phyloP scores from a whole-genome alignment of 1,284 basidiomycete genomes.

The Cryptococcus wingfieldii region DNA sequence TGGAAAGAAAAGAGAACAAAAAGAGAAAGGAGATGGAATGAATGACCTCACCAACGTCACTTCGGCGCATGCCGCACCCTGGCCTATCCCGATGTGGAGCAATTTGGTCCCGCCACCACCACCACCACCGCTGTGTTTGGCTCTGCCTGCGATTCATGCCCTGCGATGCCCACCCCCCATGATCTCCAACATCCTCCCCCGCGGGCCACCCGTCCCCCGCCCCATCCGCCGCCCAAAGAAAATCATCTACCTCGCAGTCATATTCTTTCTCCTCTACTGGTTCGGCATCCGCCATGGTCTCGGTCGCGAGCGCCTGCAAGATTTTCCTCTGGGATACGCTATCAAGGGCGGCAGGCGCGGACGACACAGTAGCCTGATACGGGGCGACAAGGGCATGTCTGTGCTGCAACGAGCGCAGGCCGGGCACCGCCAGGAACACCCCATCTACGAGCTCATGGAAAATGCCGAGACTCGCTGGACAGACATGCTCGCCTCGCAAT shows the following conservation, averaged over 20 bases:
- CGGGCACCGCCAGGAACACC: constrained; percentile 28
- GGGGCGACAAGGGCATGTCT: constrained; percentile 21
- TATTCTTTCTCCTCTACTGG: constrained; percentile 46
- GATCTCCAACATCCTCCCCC: background rate
- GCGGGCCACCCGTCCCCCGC: constrained; percentile 22
- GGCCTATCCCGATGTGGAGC: too few species aligned
- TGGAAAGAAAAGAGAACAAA: background rate
- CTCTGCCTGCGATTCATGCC: too few species aligned
- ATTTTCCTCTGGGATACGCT: constrained; percentile 39
- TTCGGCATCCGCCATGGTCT: constrained; percentile 48
- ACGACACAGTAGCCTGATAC: constrained; percentile 16
- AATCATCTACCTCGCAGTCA: constrained; percentile 43
- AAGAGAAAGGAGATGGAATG: background rate
- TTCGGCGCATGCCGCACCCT: background rate
- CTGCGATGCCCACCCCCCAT: background rate
- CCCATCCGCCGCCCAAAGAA: constrained; percentile 41
- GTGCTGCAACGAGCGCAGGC: constrained; percentile 6
- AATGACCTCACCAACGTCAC: background rate
- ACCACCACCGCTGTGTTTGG: too few species aligned
- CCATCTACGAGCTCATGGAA: constrained; percentile 49
- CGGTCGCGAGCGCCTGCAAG: constrained; percentile 33
- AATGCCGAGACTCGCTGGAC: constrained; percentile 40
- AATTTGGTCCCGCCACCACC: too few species aligned
- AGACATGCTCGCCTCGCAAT: constrained; percentile 48
- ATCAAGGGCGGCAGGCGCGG: constrained; percentile 31